Conservation (phyloP, 257 asterid species). For the Solanum raphanifolium region DNA sequence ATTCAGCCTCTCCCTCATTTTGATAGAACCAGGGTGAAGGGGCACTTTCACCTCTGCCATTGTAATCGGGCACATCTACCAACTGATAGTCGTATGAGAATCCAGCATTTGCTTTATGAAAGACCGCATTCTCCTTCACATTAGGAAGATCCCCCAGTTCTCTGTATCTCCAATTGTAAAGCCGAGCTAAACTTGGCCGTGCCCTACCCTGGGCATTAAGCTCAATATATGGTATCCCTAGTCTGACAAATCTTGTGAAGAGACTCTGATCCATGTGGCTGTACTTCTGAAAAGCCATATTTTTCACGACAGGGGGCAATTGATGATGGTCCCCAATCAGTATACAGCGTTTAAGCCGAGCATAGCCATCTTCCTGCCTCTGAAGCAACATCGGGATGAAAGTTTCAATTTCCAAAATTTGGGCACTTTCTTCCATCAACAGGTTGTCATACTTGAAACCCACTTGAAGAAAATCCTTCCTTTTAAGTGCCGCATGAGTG, state of each 20-base stretch:
- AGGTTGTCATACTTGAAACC: constrained; percentile 95
- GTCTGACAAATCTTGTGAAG: constrained; percentile 91
- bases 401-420: constrained; percentile 94
- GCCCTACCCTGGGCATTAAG: constrained; percentile 99
- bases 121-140: constrained; percentile 54
- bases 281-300: constrained; percentile 99
- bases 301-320: constrained; percentile 97
- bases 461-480: constrained; percentile 87
- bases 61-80: constrained; percentile 87
- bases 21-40: constrained; percentile 99
- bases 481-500: constrained; percentile 96
- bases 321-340: constrained; percentile 99
- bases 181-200: constrained; percentile 89
- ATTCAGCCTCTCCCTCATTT: constrained; percentile 99
- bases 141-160: constrained; percentile 90
- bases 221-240: constrained; percentile 94
- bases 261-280: constrained; percentile 99
- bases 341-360: constrained; percentile 96
- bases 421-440: constrained; percentile 99
- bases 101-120: constrained; percentile 80
- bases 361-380: constrained; percentile 98
- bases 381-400: constrained; percentile 97
- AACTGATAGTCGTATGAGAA: constrained; percentile 84
- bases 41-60: constrained; percentile 89
- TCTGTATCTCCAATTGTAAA: constrained; percentile 94